Percentiles rank a stretch among this genome's conserved stretches.
Conservation (phyloP, 768 basidiomycete genomes). For the Antrodiella citrinella region DNA sequence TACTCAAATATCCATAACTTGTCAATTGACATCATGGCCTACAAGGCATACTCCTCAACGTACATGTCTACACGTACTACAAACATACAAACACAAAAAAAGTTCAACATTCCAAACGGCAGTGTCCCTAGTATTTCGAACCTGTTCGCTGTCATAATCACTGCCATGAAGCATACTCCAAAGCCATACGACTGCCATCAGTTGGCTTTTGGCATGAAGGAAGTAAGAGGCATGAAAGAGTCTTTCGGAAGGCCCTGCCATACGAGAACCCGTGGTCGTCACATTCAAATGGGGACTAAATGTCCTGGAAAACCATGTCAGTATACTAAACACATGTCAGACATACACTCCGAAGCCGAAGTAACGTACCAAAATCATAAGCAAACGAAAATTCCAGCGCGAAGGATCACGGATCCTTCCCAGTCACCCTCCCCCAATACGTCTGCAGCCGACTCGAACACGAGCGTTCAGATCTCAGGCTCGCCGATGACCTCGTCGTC, state of each 20-base stretch:
- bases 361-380: not conserved
- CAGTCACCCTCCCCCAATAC: conserved; percentile 16
- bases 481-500: conserved; percentile 3
- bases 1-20: not conserved
- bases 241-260: too few species aligned
- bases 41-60: not conserved
- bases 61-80: not conserved
- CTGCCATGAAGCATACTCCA: not conserved
- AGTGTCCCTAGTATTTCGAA: too few species aligned
- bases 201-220: not conserved
- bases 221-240: too few species aligned
- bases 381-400: not conserved
- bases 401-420: conserved; percentile 4
- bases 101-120: too few species aligned
- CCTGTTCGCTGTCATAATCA: not conserved
- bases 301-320: too few species aligned
- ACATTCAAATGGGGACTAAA: too few species aligned
- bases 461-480: conserved; percentile 21
- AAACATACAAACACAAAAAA: not conserved
- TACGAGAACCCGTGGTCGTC: not conserved
- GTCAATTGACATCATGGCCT: not conserved
- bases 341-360: too few species aligned
- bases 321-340: too few species aligned
- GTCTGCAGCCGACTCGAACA: conserved; percentile 23
- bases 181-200: not conserved